phyloP scores from a whole-genome alignment of 2,329 filamentous ascomycete genomes.

The Cordyceps farinosa region DNA sequence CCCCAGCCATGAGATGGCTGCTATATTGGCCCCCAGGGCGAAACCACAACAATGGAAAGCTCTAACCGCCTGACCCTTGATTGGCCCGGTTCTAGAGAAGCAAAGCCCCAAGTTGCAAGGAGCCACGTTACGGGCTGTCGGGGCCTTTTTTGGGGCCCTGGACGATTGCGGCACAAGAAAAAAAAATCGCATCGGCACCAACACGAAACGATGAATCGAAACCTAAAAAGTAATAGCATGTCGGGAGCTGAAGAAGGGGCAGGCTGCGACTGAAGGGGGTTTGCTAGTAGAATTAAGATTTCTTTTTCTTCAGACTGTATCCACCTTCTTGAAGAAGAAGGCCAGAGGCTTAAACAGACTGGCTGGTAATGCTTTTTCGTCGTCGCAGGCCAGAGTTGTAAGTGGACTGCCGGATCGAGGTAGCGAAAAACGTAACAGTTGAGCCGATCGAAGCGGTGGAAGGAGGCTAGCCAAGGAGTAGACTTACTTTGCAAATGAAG shows the following conservation, averaged over 20 bases:
- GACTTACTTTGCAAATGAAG: neutral
- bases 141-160: neutral
- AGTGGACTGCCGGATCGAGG: constrained; percentile 1
- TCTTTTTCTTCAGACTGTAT: neutral
- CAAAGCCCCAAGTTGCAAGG: neutral
- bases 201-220: neutral
- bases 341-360: neutral
- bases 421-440: neutral
- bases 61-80: neutral
- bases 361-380: neutral
- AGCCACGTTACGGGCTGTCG: neutral
- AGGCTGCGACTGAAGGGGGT: neutral
- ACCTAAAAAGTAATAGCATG: neutral
- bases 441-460: neutral
- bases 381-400: neutral
- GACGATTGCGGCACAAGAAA: neutral
- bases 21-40: neutral
- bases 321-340: neutral
- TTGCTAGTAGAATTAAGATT: neutral
- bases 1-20: neutral
- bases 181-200: neutral
- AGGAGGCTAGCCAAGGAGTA: neutral
- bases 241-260: too few relatives aligned
- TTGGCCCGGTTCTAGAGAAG: neutral
- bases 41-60: neutral